Base-by-base conservation (phyloP, 139 green algal genomes). In the Medakamo hakoo region DNA sequence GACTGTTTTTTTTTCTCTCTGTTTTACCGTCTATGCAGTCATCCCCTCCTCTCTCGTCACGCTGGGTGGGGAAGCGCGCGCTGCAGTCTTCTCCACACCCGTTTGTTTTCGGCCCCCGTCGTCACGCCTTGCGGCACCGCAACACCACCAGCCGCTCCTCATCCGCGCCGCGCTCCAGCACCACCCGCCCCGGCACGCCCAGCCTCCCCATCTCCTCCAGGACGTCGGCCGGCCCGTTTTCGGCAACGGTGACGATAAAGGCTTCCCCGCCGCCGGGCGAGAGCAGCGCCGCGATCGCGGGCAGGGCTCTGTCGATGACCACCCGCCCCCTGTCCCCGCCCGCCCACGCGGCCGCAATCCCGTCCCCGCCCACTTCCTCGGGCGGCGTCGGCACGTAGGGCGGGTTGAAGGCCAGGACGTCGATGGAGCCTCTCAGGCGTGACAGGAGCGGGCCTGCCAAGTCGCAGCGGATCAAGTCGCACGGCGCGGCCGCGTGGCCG, bases 371-470 rank as follows among this genome's bases (percentile, higher is more conserved):
- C 21, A 95, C 77, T 70, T 98, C 92, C 22, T 93, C 85, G 40
- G 91, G 79, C 20, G 88, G 89, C 1, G 92, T 97, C 1, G 86
- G 86, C 49, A 98, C 92, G 67, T 98, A 97, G 16, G 92, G 92
- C 4, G 92, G 92, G 69, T 98, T 98, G 75, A 97, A 96, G 22
- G 97, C 74, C 73, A 88, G 64, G 14, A 88, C 55, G 59, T 88
- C 80, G 2, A 87, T 66, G 0, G 14, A 18, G 21, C 71, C 69
- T 1, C 23, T 2, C 25, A 82, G n/a, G 21, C 70, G 60, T 0
- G 63, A 62, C 56, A 64, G 24, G 27, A 88, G 64, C 4, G 57
- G 57, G 3, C 29, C 58, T 4, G 73, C 56, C 2, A 87, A 55
- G 70, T 83, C 79, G 3, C 60, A 58, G 3, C 63, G 63, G 18